Percentiles rank a stretch among this genome's conserved stretches.
Conservation (phyloP, 805 yeast genomes). For the Saturnispora gosingensis region DNA sequence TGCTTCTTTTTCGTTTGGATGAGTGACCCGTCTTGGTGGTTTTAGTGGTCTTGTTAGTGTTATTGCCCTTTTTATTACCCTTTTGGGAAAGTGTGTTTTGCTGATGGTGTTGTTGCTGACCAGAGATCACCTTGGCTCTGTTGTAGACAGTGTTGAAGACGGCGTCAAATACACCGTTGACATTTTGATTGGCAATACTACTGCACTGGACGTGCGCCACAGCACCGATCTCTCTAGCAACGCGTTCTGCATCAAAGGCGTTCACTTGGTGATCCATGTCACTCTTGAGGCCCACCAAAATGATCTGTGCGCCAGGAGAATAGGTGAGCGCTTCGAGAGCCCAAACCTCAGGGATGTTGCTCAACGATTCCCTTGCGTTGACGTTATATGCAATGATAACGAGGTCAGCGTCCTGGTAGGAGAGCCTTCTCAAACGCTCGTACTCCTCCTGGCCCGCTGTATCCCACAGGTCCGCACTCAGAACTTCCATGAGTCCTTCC, state of each 20-base stretch:
- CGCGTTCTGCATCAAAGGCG: constrained; percentile 18
- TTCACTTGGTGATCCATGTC: constrained; percentile 43
- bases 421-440: constrained; percentile 77
- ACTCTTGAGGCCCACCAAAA: constrained; percentile 75
- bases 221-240: constrained; percentile 47
- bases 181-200: constrained; percentile 59
- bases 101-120: not conserved
- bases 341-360: constrained; percentile 76
- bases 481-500: constrained; percentile 69
- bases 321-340: constrained; percentile 77
- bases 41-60: not conserved
- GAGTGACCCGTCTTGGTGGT: not conserved
- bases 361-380: constrained; percentile 51
- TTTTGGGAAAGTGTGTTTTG: not conserved
- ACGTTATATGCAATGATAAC: constrained; percentile 69
- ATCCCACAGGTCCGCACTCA: constrained; percentile 86
- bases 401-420: constrained; percentile 77
- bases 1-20: not conserved
- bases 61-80: not conserved
- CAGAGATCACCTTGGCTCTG: constrained; percentile 8
- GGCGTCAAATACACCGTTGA: constrained; percentile 55
- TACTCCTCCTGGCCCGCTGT: constrained; percentile 94
- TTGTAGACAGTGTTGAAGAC: constrained; percentile 31
- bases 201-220: constrained; percentile 71
- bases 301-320: constrained; percentile 69